Evolutionary conservation across 1,284 basidiomycete species (phyloP).

Genomic region (Inonotus obliquus): DNA sequence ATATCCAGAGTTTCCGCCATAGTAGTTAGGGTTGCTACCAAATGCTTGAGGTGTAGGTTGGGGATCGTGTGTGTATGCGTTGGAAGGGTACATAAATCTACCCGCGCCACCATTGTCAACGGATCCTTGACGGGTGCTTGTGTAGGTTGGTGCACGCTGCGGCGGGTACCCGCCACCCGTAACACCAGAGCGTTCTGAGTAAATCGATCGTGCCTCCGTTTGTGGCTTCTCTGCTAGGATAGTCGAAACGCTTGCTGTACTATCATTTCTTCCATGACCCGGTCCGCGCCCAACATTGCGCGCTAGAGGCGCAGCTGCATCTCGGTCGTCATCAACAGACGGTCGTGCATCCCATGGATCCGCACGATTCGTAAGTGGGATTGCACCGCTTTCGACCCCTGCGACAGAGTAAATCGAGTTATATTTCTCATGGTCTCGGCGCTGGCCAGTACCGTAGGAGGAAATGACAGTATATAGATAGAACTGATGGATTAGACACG

Average conservation of each 20-base stretch:
- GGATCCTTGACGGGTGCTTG: constrained; percentile 20
- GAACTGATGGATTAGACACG: constrained; percentile 35
- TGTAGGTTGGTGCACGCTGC: constrained; percentile 23
- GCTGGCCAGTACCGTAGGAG: constrained; percentile 72
- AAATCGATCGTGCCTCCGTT: constrained; percentile 38
- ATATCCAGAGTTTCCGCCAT: constrained; percentile 18
- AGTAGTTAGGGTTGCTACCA: constrained; percentile 28
- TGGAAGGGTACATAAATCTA: constrained; percentile 26
- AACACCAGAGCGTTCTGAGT: constrained; percentile 16
- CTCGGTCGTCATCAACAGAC: constrained; percentile 39
- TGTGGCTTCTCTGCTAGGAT: constrained; percentile 43
- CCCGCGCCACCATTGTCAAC: background rate
- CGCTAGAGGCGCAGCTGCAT: constrained; percentile 21
- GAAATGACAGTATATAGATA: constrained; percentile 70
- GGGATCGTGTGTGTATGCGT: constrained; percentile 41
- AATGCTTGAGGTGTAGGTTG: constrained; percentile 35
- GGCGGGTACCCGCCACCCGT: constrained; percentile 13
- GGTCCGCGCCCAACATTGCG: constrained; percentile 24
- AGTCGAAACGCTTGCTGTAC: constrained; percentile 52
- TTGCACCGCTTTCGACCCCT: constrained; percentile 52
- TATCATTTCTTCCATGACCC: constrained; percentile 47
- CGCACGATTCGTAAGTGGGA: constrained; percentile 54
- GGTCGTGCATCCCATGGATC: constrained; percentile 73
- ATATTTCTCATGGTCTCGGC: constrained; percentile 76
- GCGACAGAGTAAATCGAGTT: constrained; percentile 68